These are phyloP conservation scores for Tolypocladium guangdongense DNA, from an alignment of 2,329 filamentous ascomycete genomes.

Conservation along the genomic window DNA sequence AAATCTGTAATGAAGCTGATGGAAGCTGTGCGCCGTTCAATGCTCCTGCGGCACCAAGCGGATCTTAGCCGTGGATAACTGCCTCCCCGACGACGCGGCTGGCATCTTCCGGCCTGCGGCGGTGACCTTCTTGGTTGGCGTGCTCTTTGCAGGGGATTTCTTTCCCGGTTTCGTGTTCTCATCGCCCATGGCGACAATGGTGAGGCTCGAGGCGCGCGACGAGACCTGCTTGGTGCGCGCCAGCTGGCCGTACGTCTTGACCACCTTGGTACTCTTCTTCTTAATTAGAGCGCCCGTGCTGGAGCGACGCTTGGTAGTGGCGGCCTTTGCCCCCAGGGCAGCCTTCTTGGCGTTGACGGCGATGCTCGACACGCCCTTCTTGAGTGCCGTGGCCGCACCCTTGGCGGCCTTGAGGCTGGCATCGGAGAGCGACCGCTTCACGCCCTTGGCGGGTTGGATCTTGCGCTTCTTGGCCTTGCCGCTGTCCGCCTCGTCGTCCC, in stretches of 20 bases:
- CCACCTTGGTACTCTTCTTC: conserved; percentile 15
- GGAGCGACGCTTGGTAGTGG: conserved; percentile 13
- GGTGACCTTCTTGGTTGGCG: neutral
- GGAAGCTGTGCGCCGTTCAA: neutral
- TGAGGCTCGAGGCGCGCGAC: conserved; percentile 8
- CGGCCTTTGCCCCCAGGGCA: conserved; percentile 14
- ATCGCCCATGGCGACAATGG: conserved; percentile 7
- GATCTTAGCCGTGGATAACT: conserved; percentile 6
- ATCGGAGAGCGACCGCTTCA: conserved; percentile 23
- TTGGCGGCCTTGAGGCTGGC: conserved; percentile 25
- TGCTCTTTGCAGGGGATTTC: neutral
- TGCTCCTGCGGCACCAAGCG: conserved; percentile 1
- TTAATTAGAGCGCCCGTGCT: conserved; percentile 15
- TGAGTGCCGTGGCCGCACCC: conserved; percentile 24
- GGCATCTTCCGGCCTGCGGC: neutral
- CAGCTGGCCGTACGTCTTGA: conserved; percentile 6
- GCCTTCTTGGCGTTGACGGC: conserved; percentile 17
- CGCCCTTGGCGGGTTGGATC: conserved; percentile 20
- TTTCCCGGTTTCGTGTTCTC: conserved; percentile 1
- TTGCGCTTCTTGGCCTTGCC: conserved; percentile 40
- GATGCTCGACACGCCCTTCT: conserved; percentile 24
- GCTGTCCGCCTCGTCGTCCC: conserved; percentile 23
- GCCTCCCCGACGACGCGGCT: neutral
- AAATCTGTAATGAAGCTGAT: neutral
- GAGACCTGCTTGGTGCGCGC: conserved; percentile 1